phyloP scores from a whole-genome alignment of 441 rosid species.

The Viola pubescens region DNA sequence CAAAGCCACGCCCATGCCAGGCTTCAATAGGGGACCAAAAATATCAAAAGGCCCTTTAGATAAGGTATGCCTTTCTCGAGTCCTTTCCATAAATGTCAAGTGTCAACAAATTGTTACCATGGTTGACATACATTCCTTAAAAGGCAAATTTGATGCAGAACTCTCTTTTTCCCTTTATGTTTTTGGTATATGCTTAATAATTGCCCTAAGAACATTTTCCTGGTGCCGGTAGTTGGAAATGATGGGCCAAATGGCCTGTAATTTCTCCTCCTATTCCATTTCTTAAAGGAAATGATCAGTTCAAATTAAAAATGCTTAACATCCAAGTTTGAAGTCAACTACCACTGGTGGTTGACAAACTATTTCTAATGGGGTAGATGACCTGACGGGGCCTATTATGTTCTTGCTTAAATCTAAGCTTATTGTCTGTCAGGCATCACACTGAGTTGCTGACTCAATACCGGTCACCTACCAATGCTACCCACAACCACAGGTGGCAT shows the following conservation, averaged over 20 bases:
- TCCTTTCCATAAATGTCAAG: neutral
- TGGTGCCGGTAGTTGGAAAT: slow-evolving; percentile 3
- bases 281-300: neutral
- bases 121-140: neutral
- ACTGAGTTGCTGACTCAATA: neutral
- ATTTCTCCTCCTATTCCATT: neutral
- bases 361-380: slow-evolving; percentile 7
- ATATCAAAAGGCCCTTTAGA: slow-evolving; percentile 33
- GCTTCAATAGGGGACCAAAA: slow-evolving; percentile 35
- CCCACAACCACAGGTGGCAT: neutral
- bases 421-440: slow-evolving; percentile 1
- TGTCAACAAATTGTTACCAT: neutral
- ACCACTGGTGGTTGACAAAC: slow-evolving; percentile 2
- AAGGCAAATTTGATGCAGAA: neutral
- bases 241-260: neutral
- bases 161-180: neutral
- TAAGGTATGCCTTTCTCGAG: slow-evolving; percentile 29
- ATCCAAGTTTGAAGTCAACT: slow-evolving; percentile 11
- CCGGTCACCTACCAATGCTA: neutral
- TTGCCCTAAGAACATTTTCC: slow-evolving; percentile 2
- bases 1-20: slow-evolving; percentile 46
- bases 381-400: slow-evolving; percentile 7
- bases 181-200: neutral
- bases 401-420: slow-evolving; percentile 7
- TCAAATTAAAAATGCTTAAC: slow-evolving; percentile 7